Evolutionary conservation across 352 stramenopile species (phyloP).

Genomic region (Phytopythium kandeliae): DNA sequence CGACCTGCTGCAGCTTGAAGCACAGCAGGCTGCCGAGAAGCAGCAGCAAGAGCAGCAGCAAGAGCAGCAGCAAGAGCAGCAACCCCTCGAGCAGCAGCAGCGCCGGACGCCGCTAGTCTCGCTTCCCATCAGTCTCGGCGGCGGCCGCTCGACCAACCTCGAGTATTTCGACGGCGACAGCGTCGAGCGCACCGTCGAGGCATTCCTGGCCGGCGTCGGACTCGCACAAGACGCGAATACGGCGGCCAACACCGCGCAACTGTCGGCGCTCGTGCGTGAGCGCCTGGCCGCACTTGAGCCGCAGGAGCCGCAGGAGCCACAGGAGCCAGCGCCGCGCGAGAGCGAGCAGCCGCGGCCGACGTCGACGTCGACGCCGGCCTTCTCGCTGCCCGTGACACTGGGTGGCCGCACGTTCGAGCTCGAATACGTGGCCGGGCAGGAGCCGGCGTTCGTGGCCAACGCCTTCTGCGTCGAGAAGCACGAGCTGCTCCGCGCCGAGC

Average conservation of each 20-base stretch:
- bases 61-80: slow-evolving; percentile 6
- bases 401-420: slow-evolving; percentile 49
- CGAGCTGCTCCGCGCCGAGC: slow-evolving; percentile 40
- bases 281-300: slow-evolving; percentile 17
- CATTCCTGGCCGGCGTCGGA: slow-evolving; percentile 50
- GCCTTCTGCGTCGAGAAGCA: slow-evolving; percentile 72
- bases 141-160: slow-evolving; percentile 36
- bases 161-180: slow-evolving; percentile 75
- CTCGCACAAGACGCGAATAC: slow-evolving; percentile 37
- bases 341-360: slow-evolving; percentile 12
- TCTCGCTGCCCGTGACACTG: slow-evolving; percentile 60
- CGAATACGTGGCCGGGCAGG: slow-evolving; percentile 58
- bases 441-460: slow-evolving; percentile 48
- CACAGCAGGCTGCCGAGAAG: slow-evolving; percentile 10
- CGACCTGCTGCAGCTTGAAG: slow-evolving; percentile 37
- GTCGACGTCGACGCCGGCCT: slow-evolving; percentile 25
- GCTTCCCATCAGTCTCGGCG: slow-evolving; percentile 44
- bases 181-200: slow-evolving; percentile 54
- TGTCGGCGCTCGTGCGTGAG: slow-evolving; percentile 33
- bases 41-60: not conserved
- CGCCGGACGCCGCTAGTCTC: slow-evolving; percentile 32
- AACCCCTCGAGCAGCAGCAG: too few relatives aligned
- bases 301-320: slow-evolving; percentile 10
- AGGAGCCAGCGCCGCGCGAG: slow-evolving; percentile 12
- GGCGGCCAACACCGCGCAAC: slow-evolving; percentile 30